Base-by-base conservation (phyloP, 306 rosid genomes). In the Rubus idaeus region DNA sequence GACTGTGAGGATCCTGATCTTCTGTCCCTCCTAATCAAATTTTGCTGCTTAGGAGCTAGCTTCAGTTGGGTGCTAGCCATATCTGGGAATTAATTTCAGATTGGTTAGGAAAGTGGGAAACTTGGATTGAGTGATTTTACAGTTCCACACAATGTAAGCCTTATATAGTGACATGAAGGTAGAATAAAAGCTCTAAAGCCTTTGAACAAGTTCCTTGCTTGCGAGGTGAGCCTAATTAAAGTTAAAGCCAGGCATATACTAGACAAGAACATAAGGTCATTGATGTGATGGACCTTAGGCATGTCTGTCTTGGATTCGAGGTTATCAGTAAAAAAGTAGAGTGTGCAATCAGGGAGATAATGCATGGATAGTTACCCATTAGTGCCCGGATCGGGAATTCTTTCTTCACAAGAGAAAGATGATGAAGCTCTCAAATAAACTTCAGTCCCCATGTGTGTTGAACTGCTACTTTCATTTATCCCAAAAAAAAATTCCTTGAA, bases 181-280 rank as follows among this genome's bases (percentile, higher is more conserved):
- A 87, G 96, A 91, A 89, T 85, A 90, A 88, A 90, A 96, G 67
- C 39, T 30, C 8, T 17, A 71, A 79, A 39, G 70, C 49, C 39
- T 61, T 17, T 72, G 93, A 88, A 86, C 87, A 60, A 4, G 94
- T 94, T 78, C 98, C 94, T 94, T 91, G 89, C 97, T 94, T 91
- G 96, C 72, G 17, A 78, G 51, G 78, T 76, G 85, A 88, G 86
- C 55, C 78, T 76, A 70, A 52, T 64, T 73, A 79, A 91, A 91
- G 97, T 83, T 78, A 86, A 90, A 94, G 92, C 47, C 44, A 10
- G 37, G 64, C 66, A 46, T 4, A 40, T 10, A 49, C 47, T 23
- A 55, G 87, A 86, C 46, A 82, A 64, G 83, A 64, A 39, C 45
- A n/a, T 17, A 71, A 56, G 74, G 55, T 64, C 39, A 75, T 46